A percentile compares a stretch with the other conserved stretches of the same genome.
Conservation (phyloP, 78 protist species). For the Blattamonas nauphoetae region DNA sequence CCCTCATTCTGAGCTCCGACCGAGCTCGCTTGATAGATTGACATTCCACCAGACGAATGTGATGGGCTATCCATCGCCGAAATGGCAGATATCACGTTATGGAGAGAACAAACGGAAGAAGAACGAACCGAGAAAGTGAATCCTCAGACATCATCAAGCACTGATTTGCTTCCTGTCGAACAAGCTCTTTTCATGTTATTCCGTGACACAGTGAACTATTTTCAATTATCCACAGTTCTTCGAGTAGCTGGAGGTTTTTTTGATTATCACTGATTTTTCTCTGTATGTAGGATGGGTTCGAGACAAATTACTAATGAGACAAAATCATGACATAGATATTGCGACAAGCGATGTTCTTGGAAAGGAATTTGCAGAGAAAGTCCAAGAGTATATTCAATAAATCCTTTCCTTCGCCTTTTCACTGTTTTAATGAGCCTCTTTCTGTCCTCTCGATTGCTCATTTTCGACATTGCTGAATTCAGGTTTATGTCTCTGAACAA, state of each 20-base stretch:
- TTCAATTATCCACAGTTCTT: neutral
- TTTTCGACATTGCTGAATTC: neutral
- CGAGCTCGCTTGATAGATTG: too few species aligned
- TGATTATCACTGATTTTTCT: conserved; percentile 24
- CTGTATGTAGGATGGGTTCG: conserved; percentile 97
- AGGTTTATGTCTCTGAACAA: conserved; percentile 6
- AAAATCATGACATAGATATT: conserved; percentile 31
- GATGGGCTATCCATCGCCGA: too few species aligned
- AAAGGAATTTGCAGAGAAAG: conserved; percentile 41
- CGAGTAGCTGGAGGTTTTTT: conserved; percentile 14
- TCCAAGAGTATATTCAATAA: conserved; percentile 3
- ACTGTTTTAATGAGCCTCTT: neutral
- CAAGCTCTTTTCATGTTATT: neutral
- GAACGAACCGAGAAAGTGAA: neutral
- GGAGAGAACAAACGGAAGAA: neutral
- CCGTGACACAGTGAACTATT: neutral
- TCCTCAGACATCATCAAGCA: neutral
- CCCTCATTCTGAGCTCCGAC: too few species aligned
- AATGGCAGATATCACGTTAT: neutral
- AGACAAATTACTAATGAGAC: conserved; percentile 45
- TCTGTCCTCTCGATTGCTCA: neutral
- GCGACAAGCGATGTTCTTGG: conserved; percentile 62
- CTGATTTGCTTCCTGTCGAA: neutral
- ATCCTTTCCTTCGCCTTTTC: neutral
- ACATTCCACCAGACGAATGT: too few species aligned